Percentiles rank a stretch among this genome's conserved stretches.
These are phyloP conservation scores for Podospora australis DNA, from an alignment of 495 filamentous ascomycete species.

Conservation along the genomic window DNA sequence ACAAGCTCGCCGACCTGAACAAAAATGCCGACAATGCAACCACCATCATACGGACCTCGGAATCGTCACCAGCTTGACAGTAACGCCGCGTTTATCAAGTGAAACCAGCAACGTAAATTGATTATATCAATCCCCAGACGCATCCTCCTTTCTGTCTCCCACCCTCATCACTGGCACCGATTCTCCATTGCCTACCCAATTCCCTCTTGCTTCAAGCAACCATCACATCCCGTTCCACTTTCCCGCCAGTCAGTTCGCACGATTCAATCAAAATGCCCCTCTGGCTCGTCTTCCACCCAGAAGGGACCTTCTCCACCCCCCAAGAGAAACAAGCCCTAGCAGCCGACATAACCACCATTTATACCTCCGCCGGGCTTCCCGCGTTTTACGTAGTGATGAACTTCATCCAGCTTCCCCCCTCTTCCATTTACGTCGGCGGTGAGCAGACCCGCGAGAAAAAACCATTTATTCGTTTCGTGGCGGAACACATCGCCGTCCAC, in stretches of 20 bases:
- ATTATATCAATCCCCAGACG: no score
- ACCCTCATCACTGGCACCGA: background rate
- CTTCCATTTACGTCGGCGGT: slow-evolving; percentile 24
- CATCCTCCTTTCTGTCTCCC: background rate
- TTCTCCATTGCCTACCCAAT: background rate
- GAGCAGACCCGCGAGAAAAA: slow-evolving; percentile 11
- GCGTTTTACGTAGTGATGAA: slow-evolving; percentile 34
- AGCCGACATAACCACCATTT: slow-evolving; percentile 22
- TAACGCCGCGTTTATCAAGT: no score
- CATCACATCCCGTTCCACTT: background rate
- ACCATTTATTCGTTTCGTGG: slow-evolving; percentile 31
- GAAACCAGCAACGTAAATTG: no score
- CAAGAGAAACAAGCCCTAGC: slow-evolving; percentile 22
- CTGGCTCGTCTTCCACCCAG: slow-evolving; percentile 34
- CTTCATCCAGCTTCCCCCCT: slow-evolving; percentile 22
- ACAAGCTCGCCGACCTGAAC: background rate
- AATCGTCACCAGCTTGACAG: no score
- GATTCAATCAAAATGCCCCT: slow-evolving; percentile 26
- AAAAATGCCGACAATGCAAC: no score
- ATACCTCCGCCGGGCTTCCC: slow-evolving; percentile 28
- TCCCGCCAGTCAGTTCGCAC: background rate
- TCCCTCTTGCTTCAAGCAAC: background rate
- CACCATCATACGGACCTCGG: no score
- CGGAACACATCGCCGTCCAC: slow-evolving; percentile 28
- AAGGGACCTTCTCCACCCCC: slow-evolving; percentile 19